A percentile compares a stretch with the other conserved stretches of the same genome.
These are phyloP conservation scores for Mycena albidolilacea DNA, from an alignment of 768 basidiomycete genomes.

Conservation along the genomic window DNA sequence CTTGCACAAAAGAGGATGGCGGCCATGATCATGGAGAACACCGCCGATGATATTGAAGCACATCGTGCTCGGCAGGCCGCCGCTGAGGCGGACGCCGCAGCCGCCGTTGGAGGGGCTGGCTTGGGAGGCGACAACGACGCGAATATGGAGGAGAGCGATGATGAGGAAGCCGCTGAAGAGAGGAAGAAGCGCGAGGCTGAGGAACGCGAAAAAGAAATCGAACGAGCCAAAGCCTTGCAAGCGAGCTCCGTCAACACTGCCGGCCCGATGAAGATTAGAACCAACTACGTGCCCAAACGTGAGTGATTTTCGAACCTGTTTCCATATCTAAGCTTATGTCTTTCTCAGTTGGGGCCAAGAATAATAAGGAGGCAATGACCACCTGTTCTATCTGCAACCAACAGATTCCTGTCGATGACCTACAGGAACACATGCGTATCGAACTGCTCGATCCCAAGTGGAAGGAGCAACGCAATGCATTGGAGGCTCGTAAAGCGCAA, in stretches of 20 bases:
- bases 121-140: constrained; percentile 67
- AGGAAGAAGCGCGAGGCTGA: constrained; percentile 79
- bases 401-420: constrained; percentile 94
- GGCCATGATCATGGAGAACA: constrained; percentile 97
- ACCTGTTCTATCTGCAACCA: constrained; percentile 97
- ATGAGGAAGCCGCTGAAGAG: constrained; percentile 75
- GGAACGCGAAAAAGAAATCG: constrained; percentile 78
- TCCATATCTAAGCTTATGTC: constrained; percentile 21
- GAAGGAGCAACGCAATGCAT: constrained; percentile 93
- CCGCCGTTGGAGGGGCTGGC: constrained; percentile 79
- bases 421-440: constrained; percentile 98
- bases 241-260: constrained; percentile 80
- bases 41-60: constrained; percentile 88
- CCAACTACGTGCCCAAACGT: constrained; percentile 97
- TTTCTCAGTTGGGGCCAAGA: constrained; percentile 75
- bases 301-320: constrained; percentile 50
- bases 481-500: constrained; percentile 93
- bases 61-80: constrained; percentile 86
- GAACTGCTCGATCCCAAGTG: constrained; percentile 97
- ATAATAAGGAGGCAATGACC: constrained; percentile 79
- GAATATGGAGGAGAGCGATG: constrained; percentile 91
- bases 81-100: constrained; percentile 87
- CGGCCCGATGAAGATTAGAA: constrained; percentile 93
- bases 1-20: constrained; percentile 98
- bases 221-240: constrained; percentile 85